phyloP scores from a whole-genome alignment of 768 basidiomycete genomes.

The Pluteus cervinus region DNA sequence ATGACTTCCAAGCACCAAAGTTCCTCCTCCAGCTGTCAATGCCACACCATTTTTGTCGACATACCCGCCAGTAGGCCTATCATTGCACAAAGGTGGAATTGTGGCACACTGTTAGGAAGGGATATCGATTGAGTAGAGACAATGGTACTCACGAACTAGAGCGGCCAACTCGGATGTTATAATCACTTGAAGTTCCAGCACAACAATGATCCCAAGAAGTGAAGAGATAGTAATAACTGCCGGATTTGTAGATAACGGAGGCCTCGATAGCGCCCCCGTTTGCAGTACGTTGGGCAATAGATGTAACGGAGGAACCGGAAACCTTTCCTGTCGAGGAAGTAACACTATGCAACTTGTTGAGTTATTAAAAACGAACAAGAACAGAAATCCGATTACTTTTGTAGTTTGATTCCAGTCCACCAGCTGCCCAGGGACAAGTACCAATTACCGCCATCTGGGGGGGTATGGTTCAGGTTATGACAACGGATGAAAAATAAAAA shows the following conservation, averaged over 20 bases:
- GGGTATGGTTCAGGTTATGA: background rate
- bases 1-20: slow-evolving; percentile 40
- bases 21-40: slow-evolving; percentile 44
- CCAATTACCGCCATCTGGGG: slow-evolving; percentile 36
- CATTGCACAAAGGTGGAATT: background rate
- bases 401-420: slow-evolving; percentile 49
- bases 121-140: background rate
- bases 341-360: slow-evolving; percentile 16
- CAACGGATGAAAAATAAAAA: background rate
- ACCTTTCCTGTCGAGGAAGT: slow-evolving; percentile 36
- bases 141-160: slow-evolving; percentile 28
- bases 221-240: slow-evolving; percentile 49
- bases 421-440: slow-evolving; percentile 46
- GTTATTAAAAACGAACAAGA: slow-evolving; percentile 1
- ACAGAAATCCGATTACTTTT: slow-evolving; percentile 14
- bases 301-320: slow-evolving; percentile 29
- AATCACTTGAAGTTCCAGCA: slow-evolving; percentile 43
- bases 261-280: slow-evolving; percentile 44
- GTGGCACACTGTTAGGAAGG: background rate
- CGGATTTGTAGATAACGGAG: slow-evolving; percentile 36
- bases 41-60: slow-evolving; percentile 41
- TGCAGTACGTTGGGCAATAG: slow-evolving; percentile 39
- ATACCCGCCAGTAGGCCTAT: slow-evolving; percentile 36
- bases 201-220: slow-evolving; percentile 52
- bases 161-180: slow-evolving; percentile 55